Base-by-base conservation (phyloP, 768 basidiomycete genomes). In the Hygrocybe punicea region DNA sequence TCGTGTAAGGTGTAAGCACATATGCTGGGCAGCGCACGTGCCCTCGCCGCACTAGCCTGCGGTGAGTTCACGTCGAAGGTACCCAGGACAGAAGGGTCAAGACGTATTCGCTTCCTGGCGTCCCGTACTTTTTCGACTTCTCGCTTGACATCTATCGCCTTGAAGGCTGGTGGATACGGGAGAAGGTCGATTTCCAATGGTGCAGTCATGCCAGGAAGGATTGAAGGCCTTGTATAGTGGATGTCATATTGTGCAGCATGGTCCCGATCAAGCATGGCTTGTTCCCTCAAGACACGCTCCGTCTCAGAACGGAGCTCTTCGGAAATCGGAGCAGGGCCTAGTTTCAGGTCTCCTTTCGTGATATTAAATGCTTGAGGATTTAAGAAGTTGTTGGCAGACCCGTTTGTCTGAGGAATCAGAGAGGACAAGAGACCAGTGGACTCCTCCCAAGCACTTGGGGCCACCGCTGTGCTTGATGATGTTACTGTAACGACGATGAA, bases 1-100 rank as follows among this genome's bases (percentile, higher is more conserved):
- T 98, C 94, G 68, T 97, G 95, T 40, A 99, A 67, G 3, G 97
- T 98, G 67, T 97, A 98, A 6, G 92, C 86, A 63, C 96, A 97
- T 53, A 98, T 86, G 63, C 95, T 98, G 2, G 96, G 96, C 55
- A 96, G 73, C 42, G 87, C 88, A 13, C 84, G 79, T 1, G 85
- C 79, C 55, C 83, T 76, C n/a, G 78, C 67, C 33, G 81, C 69
- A 52, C 75, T 72, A 8, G 79, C 84, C 69, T 87, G 89, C 33
- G 82, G 70, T 21, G 83, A 82, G 62, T 79, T 80, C 34, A 70
- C 69, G 66, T 89, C 87, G 11, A 84, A 70, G 59, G 78, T 82
- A 40, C 73, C 74, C 46, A 89, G 70, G 6, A 76, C 71, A 6
- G 85, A 84, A 1, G 92, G 91, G 3, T 97, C 96, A 14, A 98